phyloP scores from a whole-genome alignment of 257 asterid genomes.

The Haberlea rhodopensis region DNA sequence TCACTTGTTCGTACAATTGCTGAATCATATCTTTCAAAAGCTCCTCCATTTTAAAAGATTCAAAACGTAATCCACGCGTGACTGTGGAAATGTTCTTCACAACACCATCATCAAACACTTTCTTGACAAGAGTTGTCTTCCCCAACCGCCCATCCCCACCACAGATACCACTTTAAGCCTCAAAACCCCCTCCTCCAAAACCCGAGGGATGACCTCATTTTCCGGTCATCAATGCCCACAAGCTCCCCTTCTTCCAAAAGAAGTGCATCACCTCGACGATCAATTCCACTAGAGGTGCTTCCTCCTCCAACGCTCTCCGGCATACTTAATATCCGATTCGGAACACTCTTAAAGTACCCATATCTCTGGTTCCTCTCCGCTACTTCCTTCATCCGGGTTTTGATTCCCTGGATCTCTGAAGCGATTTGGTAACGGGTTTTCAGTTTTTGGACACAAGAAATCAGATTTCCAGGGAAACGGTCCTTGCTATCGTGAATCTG shows the following conservation, averaged over 20 bases:
- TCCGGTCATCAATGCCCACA: neutral
- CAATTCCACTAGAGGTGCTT: too few species aligned
- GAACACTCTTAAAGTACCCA: neutral
- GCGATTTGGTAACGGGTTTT: slow-evolving; percentile 1
- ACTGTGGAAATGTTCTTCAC: slow-evolving; percentile 9
- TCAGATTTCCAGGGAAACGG: too few species aligned
- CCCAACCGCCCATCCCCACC: slow-evolving; percentile 22
- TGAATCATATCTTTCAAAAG: slow-evolving; percentile 16
- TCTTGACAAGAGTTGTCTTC: slow-evolving; percentile 16
- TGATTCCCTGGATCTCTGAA: slow-evolving; percentile 13
- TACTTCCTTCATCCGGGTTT: slow-evolving; percentile 5
- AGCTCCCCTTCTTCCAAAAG: slow-evolving; percentile 15
- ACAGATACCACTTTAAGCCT: slow-evolving; percentile 5
- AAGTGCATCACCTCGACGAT: slow-evolving; percentile 16
- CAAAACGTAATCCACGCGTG: slow-evolving; percentile 11
- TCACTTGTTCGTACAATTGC: slow-evolving; percentile 17
- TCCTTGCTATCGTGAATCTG: too few species aligned
- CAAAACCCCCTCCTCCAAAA: slow-evolving; percentile 5
- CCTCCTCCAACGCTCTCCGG: too few species aligned
- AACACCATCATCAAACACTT: neutral
- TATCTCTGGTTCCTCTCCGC: slow-evolving; percentile 22
- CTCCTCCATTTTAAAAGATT: slow-evolving; percentile 21
- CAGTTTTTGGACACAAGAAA: neutral
- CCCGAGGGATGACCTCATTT: neutral
- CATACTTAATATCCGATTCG: too few species aligned